Conservation (phyloP, 2,329 filamentous ascomycete genomes). For the Scytalidium sp. region DNA sequence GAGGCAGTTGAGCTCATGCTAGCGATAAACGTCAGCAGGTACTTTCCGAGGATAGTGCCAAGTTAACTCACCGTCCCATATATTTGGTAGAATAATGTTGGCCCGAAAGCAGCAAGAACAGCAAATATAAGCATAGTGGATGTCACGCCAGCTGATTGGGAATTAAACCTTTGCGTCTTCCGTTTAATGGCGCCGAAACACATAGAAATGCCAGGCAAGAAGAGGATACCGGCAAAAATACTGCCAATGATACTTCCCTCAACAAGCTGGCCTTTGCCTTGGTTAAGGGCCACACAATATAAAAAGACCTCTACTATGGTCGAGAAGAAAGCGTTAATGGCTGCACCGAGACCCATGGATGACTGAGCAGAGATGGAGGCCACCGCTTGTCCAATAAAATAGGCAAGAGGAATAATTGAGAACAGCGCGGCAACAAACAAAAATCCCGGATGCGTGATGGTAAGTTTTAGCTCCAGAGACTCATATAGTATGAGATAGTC, state of each 20-base stretch:
- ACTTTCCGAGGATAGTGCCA: not conserved
- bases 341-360: slow-evolving; percentile 95
- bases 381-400: slow-evolving; percentile 98
- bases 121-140: slow-evolving; percentile 98
- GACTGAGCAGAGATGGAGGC: slow-evolving; percentile 98
- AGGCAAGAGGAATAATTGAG: slow-evolving; percentile 93
- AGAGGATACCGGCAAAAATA: slow-evolving; percentile 94
- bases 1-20: slow-evolving; percentile 88
- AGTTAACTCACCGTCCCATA: slow-evolving; percentile 72
- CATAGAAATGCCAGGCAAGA: slow-evolving; percentile 94
- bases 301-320: slow-evolving; percentile 97
- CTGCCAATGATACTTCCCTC: slow-evolving; percentile 97
- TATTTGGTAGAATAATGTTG: slow-evolving; percentile 97
- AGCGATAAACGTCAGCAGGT: slow-evolving; percentile 31
- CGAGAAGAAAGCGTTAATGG: slow-evolving; percentile 97
- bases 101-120: slow-evolving; percentile 90
- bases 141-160: slow-evolving; percentile 91
- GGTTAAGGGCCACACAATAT: slow-evolving; percentile 88
- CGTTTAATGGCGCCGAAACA: slow-evolving; percentile 97
- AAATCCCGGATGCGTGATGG: slow-evolving; percentile 79
- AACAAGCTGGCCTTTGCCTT: slow-evolving; percentile 90
- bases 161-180: slow-evolving; percentile 98
- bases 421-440: slow-evolving; percentile 81
- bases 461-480: slow-evolving; percentile 64
- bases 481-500: slow-evolving; percentile 81